Evolutionary conservation across 2,329 filamentous ascomycete species (phyloP).

Genomic region (Ambrosiella xylebori): DNA sequence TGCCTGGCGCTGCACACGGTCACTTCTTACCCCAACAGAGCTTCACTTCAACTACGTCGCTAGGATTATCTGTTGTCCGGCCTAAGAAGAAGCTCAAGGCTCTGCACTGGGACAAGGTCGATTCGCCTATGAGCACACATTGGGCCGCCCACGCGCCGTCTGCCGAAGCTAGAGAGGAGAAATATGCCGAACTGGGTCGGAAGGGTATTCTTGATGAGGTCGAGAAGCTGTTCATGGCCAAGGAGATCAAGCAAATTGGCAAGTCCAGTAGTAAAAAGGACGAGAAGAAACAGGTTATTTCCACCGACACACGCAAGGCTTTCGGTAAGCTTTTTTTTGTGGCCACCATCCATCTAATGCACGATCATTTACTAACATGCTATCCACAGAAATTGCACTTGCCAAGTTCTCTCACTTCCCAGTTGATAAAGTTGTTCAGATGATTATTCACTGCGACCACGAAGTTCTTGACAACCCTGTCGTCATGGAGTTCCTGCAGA

Average conservation of each 20-base stretch:
- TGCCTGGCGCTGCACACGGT: constrained; percentile 53
- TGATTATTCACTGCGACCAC: constrained; percentile 88
- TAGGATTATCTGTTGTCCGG: constrained; percentile 62
- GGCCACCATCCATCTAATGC: neutral
- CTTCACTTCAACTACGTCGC: constrained; percentile 34
- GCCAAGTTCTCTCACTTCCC: constrained; percentile 79
- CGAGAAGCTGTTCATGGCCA: constrained; percentile 92
- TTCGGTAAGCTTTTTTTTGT: constrained; percentile 40
- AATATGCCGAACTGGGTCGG: constrained; percentile 80
- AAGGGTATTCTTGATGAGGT: constrained; percentile 96
- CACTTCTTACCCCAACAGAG: constrained; percentile 55
- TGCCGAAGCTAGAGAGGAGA: constrained; percentile 81
- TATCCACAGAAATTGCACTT: constrained; percentile 58
- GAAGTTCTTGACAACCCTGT: constrained; percentile 78
- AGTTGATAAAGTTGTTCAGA: constrained; percentile 70
- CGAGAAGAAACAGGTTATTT: constrained; percentile 96
- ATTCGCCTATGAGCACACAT: constrained; percentile 76
- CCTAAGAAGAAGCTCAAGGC: constrained; percentile 99
- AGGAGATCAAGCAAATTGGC: constrained; percentile 82
- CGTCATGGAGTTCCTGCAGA: constrained; percentile 91
- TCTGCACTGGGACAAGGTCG: constrained; percentile 97
- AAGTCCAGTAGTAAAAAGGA: constrained; percentile 55
- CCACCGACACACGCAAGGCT: constrained; percentile 70
- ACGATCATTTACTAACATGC: constrained; percentile 18
- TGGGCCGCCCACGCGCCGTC: constrained; percentile 80